phyloP scores from a whole-genome alignment of 345 rosid species.

The Lumnitzera littorea region DNA sequence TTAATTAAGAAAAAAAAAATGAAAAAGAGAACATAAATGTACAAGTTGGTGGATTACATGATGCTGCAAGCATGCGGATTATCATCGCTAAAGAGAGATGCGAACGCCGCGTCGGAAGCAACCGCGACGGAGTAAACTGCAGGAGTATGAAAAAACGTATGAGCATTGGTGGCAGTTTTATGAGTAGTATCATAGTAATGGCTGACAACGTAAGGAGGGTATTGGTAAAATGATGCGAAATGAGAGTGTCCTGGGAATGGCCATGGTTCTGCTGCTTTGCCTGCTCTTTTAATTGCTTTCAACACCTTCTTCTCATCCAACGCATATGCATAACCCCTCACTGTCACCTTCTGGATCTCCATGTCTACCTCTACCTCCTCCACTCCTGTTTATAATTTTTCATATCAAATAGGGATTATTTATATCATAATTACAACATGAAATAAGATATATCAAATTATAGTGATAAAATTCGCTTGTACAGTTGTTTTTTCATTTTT shows the following conservation, averaged over 20 bases:
- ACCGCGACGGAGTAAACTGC: slow-evolving; percentile 72
- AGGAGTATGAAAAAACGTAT: slow-evolving; percentile 76
- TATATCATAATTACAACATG: not conserved
- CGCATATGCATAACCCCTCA: slow-evolving; percentile 49
- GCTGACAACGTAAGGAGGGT: slow-evolving; percentile 63
- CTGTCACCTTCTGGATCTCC: slow-evolving; percentile 75
- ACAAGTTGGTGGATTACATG: slow-evolving; percentile 24
- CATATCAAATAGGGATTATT: not conserved
- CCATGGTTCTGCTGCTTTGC: slow-evolving; percentile 92
- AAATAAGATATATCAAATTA: no score
- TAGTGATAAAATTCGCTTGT: no score
- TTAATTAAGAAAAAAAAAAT: not conserved
- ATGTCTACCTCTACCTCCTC: slow-evolving; percentile 88
- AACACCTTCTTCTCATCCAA: slow-evolving; percentile 65
- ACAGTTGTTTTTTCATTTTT: no score
- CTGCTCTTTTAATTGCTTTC: slow-evolving; percentile 59
- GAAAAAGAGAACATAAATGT: not conserved
- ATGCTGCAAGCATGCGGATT: slow-evolving; percentile 82
- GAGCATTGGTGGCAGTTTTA: slow-evolving; percentile 36
- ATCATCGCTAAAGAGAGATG: slow-evolving; percentile 84
- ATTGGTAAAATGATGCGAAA: slow-evolving; percentile 72
- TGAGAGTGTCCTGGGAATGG: slow-evolving; percentile 72
- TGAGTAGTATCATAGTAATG: slow-evolving; percentile 66
- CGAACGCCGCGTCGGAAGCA: slow-evolving; percentile 75
- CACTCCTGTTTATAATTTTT: slow-evolving; percentile 33